Percentiles rank a stretch among this genome's conserved stretches.
Evolutionary conservation across 805 yeast species (phyloP).

Genomic region (Candida vaughaniae): DNA sequence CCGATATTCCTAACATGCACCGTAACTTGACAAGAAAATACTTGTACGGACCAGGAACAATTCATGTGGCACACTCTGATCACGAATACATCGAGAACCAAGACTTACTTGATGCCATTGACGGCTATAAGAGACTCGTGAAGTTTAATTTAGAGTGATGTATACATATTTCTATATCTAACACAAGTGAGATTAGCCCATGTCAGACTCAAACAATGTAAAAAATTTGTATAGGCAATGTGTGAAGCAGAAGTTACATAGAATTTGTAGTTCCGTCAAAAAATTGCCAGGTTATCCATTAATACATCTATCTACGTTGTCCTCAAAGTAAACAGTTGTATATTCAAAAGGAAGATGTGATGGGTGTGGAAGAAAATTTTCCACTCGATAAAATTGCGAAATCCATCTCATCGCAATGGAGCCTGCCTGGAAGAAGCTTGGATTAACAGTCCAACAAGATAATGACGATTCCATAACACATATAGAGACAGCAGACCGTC

Average conservation of each 20-base stretch:
- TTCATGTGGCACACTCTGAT: conserved; percentile 59
- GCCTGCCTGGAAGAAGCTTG: conserved; percentile 85
- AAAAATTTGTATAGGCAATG: conserved; percentile 35
- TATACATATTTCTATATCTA: conserved; percentile 48
- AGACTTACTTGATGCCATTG: conserved; percentile 51
- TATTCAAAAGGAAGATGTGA: too few relatives aligned
- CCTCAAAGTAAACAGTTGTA: too few relatives aligned
- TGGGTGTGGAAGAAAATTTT: too few relatives aligned
- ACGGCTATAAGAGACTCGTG: conserved; percentile 50
- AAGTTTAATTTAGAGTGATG: conserved; percentile 22
- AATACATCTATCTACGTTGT: too few relatives aligned
- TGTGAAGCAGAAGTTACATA: conserved; percentile 20
- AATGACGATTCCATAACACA: conserved; percentile 43
- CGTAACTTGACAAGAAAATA: conserved; percentile 36
- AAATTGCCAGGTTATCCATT: too few relatives aligned
- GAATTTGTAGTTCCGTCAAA: conserved; percentile 13
- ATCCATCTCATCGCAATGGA: conserved; percentile 12
- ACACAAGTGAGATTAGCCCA: conserved; percentile 26
- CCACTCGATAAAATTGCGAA: too few relatives aligned
- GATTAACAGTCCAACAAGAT: conserved; percentile 58
- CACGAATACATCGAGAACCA: conserved; percentile 50
- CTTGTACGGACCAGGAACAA: conserved; percentile 67
- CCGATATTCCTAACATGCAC: conserved; percentile 37
- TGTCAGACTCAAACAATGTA: conserved; percentile 49
- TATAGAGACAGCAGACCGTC: conserved; percentile 35